A percentile compares a stretch with the other conserved stretches of the same genome.
Conservation (phyloP, 495 filamentous ascomycete species). For the Aspergillus diversus region DNA sequence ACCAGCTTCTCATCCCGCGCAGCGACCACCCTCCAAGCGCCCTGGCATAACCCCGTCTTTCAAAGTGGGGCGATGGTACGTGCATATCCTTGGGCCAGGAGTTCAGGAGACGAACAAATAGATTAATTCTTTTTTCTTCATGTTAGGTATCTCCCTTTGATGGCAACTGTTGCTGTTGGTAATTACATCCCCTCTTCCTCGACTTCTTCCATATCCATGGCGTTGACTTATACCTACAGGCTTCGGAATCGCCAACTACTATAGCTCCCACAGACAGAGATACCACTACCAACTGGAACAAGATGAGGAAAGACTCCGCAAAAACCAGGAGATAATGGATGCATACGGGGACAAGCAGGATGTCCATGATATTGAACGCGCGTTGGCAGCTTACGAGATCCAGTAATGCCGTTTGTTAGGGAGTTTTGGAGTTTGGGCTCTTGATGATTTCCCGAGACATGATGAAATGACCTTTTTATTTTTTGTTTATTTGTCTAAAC, state of each 20-base stretch:
- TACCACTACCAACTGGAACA: constrained; percentile 24
- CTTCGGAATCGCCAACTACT: constrained; percentile 38
- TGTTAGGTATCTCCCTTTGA: constrained; percentile 38
- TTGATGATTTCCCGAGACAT: neutral
- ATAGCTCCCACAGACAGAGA: constrained; percentile 23
- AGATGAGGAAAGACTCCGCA: constrained; percentile 39
- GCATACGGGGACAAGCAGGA: constrained; percentile 64
- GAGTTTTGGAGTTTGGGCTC: neutral
- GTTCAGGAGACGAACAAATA: neutral
- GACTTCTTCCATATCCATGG: neutral
- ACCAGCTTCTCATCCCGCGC: neutral
- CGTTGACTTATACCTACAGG: constrained; percentile 19
- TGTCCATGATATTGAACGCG: constrained; percentile 59
- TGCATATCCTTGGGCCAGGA: neutral
- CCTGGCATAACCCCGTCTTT: constrained; percentile 1
- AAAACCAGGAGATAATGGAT: constrained; percentile 49
- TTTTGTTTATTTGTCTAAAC: neutral
- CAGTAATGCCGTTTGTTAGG: constrained; percentile 2
- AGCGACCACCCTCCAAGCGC: constrained; percentile 11
- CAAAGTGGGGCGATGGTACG: constrained; percentile 14
- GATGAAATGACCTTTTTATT: neutral
- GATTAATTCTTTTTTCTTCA: neutral
- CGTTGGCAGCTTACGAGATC: constrained; percentile 56
- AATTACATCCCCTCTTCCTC: neutral
- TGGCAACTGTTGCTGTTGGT: constrained; percentile 40